A percentile compares a stretch with the other conserved stretches of the same genome.
Evolutionary conservation across 2,329 filamentous ascomycete genomes (phyloP).

Genomic region (Mycosphaerella sp.): DNA sequence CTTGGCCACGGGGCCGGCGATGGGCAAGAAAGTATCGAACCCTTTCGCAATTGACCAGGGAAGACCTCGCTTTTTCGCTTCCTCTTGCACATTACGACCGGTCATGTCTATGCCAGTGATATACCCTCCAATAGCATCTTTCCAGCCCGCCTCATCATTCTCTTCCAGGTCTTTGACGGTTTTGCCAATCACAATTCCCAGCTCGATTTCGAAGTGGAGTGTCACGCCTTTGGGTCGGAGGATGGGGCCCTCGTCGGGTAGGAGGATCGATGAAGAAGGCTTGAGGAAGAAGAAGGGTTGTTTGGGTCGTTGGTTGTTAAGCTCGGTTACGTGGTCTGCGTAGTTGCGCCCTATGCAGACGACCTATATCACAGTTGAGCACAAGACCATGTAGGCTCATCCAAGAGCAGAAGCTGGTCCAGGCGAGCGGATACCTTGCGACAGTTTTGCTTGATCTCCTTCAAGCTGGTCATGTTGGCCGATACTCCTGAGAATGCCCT

Average conservation of each 20-base stretch:
- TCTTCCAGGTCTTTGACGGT: slow-evolving; percentile 67
- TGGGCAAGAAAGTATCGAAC: slow-evolving; percentile 93
- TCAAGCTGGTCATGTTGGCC: slow-evolving; percentile 19
- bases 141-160: slow-evolving; percentile 65
- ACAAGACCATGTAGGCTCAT: background rate
- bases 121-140: slow-evolving; percentile 82
- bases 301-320: slow-evolving; percentile 80
- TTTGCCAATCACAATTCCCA: slow-evolving; percentile 84
- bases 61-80: slow-evolving; percentile 93
- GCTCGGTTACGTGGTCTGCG: slow-evolving; percentile 89
- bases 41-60: slow-evolving; percentile 97
- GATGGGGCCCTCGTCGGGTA: slow-evolving; percentile 70
- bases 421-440: slow-evolving; percentile 38
- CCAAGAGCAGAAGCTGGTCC: no score
- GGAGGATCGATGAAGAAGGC: slow-evolving; percentile 77
- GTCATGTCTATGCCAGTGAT: slow-evolving; percentile 96
- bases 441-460: slow-evolving; percentile 41
- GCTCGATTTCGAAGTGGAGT: slow-evolving; percentile 91
- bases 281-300: slow-evolving; percentile 99
- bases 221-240: slow-evolving; percentile 75
- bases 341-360: slow-evolving; percentile 96
- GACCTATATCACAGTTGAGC: slow-evolving; percentile 47
- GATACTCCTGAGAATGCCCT: slow-evolving; percentile 16
- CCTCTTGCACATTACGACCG: slow-evolving; percentile 87
- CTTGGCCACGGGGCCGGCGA: slow-evolving; percentile 76